These are phyloP conservation scores for Acorus calamus DNA, from an alignment of 106 monocot genomes.

Conservation along the genomic window DNA sequence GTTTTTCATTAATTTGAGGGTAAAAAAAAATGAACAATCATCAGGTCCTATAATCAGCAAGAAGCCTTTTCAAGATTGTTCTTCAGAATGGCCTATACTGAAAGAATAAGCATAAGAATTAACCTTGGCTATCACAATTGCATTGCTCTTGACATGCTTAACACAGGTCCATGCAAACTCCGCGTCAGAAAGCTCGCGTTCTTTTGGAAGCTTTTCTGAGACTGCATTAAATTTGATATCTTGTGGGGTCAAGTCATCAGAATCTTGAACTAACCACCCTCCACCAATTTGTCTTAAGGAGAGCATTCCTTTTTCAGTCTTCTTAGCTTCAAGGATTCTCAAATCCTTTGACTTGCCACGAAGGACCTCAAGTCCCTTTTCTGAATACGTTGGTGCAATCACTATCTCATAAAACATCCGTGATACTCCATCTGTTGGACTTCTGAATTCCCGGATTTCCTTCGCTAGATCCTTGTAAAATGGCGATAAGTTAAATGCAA, in stretches of 20 bases:
- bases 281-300: conserved; percentile 92
- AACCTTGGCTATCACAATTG: conserved; percentile 98
- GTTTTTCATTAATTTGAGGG: too few species aligned
- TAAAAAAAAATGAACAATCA: too few species aligned
- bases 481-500: neutral
- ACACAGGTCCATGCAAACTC: conserved; percentile 95
- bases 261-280: conserved; percentile 86
- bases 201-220: conserved; percentile 45
- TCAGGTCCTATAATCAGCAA: too few species aligned
- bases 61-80: too few species aligned
- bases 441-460: conserved; percentile 97
- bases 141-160: conserved; percentile 98
- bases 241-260: conserved; percentile 72
- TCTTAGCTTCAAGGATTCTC: conserved; percentile 88
- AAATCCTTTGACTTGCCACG: conserved; percentile 88
- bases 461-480: conserved; percentile 71
- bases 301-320: conserved; percentile 61
- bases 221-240: conserved; percentile 59
- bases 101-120: conserved; percentile 6
- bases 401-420: conserved; percentile 99
- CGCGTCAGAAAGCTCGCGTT: conserved; percentile 54
- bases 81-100: too few species aligned
- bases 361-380: conserved; percentile 80
- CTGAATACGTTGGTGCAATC: conserved; percentile 79
- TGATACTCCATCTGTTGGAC: conserved; percentile 76